Percentiles rank a stretch among this genome's conserved stretches.
These are phyloP conservation scores for Gliomastix tumulicola DNA, from an alignment of 2,329 filamentous ascomycete genomes.

Conservation along the genomic window DNA sequence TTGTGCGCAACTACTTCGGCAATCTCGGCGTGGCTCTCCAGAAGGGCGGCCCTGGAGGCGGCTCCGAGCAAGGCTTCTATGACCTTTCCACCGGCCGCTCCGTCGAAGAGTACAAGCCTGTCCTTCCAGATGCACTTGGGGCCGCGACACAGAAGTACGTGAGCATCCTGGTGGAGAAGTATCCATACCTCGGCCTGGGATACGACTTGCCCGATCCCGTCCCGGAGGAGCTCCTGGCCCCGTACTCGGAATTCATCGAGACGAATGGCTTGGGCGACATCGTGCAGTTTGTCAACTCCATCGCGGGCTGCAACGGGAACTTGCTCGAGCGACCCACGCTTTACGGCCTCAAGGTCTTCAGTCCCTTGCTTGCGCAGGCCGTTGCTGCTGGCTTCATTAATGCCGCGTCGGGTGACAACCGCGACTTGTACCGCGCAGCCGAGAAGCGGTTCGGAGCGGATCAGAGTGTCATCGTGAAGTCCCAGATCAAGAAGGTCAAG, in stretches of 20 bases:
- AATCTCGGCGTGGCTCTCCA: neutral
- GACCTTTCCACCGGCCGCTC: neutral
- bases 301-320: neutral
- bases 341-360: neutral
- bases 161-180: neutral
- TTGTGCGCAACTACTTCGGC: neutral
- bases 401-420: neutral
- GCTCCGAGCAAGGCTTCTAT: too few species aligned
- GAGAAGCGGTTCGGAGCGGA: neutral
- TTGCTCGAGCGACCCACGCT: neutral
- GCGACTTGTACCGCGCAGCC: neutral
- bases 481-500: neutral
- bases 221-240: slow-evolving; percentile 32
- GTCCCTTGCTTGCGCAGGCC: neutral
- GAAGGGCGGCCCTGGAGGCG: too few species aligned
- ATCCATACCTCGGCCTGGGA: neutral
- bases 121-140: neutral
- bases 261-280: slow-evolving; percentile 8
- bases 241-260: slow-evolving; percentile 31
- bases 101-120: neutral
- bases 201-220: slow-evolving; percentile 31
- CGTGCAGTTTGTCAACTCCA: neutral
- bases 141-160: neutral
- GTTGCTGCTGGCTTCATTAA: neutral
- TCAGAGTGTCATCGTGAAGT: neutral